Base-by-base conservation (phyloP, 179 eudicot species). In the Heliamphora pulchella region DNA sequence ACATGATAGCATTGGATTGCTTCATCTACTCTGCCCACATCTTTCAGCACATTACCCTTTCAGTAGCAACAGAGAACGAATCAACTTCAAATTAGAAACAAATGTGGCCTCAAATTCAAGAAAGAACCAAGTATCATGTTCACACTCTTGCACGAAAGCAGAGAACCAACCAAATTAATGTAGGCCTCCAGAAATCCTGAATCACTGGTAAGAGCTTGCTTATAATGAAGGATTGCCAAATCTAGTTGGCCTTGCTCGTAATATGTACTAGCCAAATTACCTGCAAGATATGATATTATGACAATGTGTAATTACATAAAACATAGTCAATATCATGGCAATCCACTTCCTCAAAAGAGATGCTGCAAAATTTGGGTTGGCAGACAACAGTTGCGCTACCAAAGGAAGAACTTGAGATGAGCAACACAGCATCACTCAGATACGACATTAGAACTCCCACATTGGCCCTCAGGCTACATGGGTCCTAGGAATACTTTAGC, bases 41-140 rank as follows among this genome's bases (percentile, higher is more conserved):
- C 94, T 85, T 95, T 95, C 66, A 95, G 82, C 54, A 97, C 93
- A 91, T 93, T 93, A 54, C 97, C 98, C 98, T 95, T 61, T 4
- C 65, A 81, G 63, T 76, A 48, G n/a, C 17, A 83, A 46, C n/a
- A 15, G 41, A 58, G 50, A 44, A 61, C 61, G 44, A 76, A 54
- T 6, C 47, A 69, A 76, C 51, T 8, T 78, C 62, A 22, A 63
- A 11, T 5, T 1, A 63, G 41, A 4, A 63, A 18, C 7, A n/a
- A 62, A 15, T 7, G 10, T 4, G 2, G 14, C 15, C 3, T 10
- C 3, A 57, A 63, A 6, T 1, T 63, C 22, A 17, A 2, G 7
- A 20, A 10, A 6, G 3, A 15, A 20, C 17, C 6, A 63, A 7
- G 22, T 7, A 54, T 13, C 8, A 54, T 54, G 11, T 13, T 2